Base-by-base conservation (phyloP, 805 yeast genomes). In the Saccharomycopsis capsularis region DNA sequence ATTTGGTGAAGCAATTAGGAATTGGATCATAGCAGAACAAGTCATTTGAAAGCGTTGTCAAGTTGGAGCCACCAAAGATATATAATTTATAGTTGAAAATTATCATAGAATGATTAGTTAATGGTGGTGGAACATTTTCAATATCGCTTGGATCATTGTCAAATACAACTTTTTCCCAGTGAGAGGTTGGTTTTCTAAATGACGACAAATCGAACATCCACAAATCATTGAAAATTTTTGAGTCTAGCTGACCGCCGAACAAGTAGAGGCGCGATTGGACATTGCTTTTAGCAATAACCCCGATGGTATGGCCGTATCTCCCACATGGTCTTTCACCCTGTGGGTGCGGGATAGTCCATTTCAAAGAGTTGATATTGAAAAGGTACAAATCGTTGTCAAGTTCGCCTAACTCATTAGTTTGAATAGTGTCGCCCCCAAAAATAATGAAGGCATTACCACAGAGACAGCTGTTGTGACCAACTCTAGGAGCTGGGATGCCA, bases 211-310 rank as follows among this genome's bases (percentile, higher is more conserved):
- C 97, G 66, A 88, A 93, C 52, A 79, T 79, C 69, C 84, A 82
- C 59, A 91, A 67, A 63, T 93, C 98, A 63, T 83, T 82, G 66
- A 86, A 90, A 57, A 75, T 76, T 16, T 79, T 79, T 56, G 83
- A 86, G 63, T 89, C 93, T 55, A 90, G 75, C 65, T 91, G 97
- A 50, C 99, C 99, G 50, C 99, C 99, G 68, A 88, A 93, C 3
- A 93, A 72, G 63, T 82, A 93, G 42, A 93, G 70, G 46, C 71
- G 72, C 0, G 79, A 70, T 56, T 76, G 78, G 57, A 71, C 71
- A 55, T 81, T 79, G 16, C 76, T 71, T 36, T 77, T 74, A 16
- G 81, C 75, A 47, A 89, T 79, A 24, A 87, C 91, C 1, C 85
- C 80, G 48, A 93, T 76, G 42, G 95, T 81, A 65, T 91, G 97